Base-by-base conservation (phyloP, 2,329 filamentous ascomycete species). In the Apiospora hydei region DNA sequence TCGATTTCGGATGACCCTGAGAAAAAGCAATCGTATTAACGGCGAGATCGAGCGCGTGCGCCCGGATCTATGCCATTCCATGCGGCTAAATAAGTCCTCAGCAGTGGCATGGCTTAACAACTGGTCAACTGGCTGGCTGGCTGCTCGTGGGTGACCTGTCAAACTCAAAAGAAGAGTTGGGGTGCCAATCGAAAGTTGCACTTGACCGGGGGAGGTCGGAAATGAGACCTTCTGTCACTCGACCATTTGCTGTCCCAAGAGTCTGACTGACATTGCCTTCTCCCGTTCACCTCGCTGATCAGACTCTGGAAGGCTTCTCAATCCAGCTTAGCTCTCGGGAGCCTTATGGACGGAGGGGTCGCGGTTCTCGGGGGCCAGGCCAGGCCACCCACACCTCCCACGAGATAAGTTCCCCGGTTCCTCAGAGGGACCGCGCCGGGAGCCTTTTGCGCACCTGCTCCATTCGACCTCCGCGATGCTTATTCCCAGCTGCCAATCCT, bases 391-490 rank as follows among this genome's bases (percentile, higher is more conserved):
- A 64, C 34, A 41, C 34, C 34, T 13, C 21, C 57, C 57, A 64
- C 34, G 18, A 64, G 57, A 64, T 41, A 64, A 64, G 41, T 11
- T 64, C 34, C 57, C 57, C 57, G 57, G 57, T 16, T 21, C 21
- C 57, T 34, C n/a, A 64, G 41, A 18, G n/a, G 57, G 41, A 64
- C 18, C 57, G 57, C 57, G 57, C 34, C 57, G 34, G 57, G 57
- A 41, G 30, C 34, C 34, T 10, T 41, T 41, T 41, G 57, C 57
- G 30, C 57, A 38, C 38, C 21, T 64, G 13, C 57, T 64, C 57
- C 30, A 64, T 14, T n/a, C 18, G 21, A 24, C 57, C 30, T 64
- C 57, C 21, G 38, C 34, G 57, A 34, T 10, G 5, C 38, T 34
- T 64, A 38, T 64, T 64, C 21, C 57, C 34, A 64, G 18, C 57